A percentile compares a stretch with the other conserved stretches of the same genome.
These are phyloP conservation scores for Toxicodendron radicans DNA, from an alignment of 345 rosid species.

Conservation along the genomic window DNA sequence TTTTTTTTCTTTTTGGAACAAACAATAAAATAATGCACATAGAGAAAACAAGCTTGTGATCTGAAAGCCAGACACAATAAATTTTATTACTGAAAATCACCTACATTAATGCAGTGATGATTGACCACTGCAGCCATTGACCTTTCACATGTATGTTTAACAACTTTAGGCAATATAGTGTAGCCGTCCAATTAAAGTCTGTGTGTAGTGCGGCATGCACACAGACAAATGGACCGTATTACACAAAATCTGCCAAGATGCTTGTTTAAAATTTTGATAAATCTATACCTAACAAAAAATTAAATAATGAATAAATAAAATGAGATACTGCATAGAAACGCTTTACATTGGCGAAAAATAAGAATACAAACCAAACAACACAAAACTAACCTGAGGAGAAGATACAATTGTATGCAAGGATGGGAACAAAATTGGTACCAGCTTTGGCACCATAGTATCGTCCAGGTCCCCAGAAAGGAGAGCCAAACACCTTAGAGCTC, in stretches of 20 bases:
- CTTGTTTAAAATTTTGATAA: background rate
- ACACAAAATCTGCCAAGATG: background rate
- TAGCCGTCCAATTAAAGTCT: background rate
- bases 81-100: background rate
- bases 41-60: background rate
- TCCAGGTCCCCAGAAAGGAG: slow-evolving; percentile 85
- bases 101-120: background rate
- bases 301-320: background rate
- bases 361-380: slow-evolving; percentile 6
- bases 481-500: slow-evolving; percentile 85
- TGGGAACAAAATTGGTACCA: slow-evolving; percentile 82
- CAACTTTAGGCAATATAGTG: background rate
- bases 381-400: slow-evolving; percentile 66
- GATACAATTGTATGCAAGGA: slow-evolving; percentile 74
- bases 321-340: background rate
- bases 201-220: background rate
- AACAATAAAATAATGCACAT: background rate
- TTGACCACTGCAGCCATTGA: background rate
- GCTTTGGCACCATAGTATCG: slow-evolving; percentile 67
- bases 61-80: too few species aligned
- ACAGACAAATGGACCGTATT: background rate
- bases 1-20: background rate
- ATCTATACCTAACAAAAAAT: background rate
- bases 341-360: slow-evolving; percentile 5
- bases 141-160: background rate